Conservation (phyloP, 257 asterid species). For the Lavandula angustifolia region DNA sequence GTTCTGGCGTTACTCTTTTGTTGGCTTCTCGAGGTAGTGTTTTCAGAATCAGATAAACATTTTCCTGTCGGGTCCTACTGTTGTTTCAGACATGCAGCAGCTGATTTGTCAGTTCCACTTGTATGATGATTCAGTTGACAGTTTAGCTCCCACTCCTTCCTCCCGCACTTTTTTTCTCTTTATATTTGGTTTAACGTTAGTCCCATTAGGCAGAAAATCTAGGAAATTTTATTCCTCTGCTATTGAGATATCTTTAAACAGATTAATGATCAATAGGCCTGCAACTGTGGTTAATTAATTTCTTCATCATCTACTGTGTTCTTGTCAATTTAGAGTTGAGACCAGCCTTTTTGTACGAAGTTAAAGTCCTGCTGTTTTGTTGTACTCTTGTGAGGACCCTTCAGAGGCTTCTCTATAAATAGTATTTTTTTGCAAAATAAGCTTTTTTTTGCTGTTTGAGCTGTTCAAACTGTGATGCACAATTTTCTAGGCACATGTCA, state of each 20-base stretch:
- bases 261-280: slow-evolving; percentile 5
- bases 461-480: slow-evolving; percentile 16
- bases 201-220: neutral
- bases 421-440: neutral
- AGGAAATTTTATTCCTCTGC: slow-evolving; percentile 1
- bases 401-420: neutral
- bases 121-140: too few relatives aligned
- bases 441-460: slow-evolving; percentile 9
- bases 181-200: too few relatives aligned
- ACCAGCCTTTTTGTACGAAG: neutral
- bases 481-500: slow-evolving; percentile 9
- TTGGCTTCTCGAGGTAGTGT: neutral
- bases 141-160: too few relatives aligned
- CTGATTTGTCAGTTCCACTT: too few relatives aligned
- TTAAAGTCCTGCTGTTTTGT: slow-evolving; percentile 4
- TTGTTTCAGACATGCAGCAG: too few relatives aligned
- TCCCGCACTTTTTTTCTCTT: too few relatives aligned
- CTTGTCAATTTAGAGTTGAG: neutral
- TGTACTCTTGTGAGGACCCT: neutral
- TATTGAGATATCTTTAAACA: neutral
- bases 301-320: neutral
- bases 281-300: neutral
- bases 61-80: too few relatives aligned
- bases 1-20: neutral
- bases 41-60: neutral